Base-by-base conservation (phyloP, 108 stramenopile species). In the Aurantiochytrium sp. region DNA sequence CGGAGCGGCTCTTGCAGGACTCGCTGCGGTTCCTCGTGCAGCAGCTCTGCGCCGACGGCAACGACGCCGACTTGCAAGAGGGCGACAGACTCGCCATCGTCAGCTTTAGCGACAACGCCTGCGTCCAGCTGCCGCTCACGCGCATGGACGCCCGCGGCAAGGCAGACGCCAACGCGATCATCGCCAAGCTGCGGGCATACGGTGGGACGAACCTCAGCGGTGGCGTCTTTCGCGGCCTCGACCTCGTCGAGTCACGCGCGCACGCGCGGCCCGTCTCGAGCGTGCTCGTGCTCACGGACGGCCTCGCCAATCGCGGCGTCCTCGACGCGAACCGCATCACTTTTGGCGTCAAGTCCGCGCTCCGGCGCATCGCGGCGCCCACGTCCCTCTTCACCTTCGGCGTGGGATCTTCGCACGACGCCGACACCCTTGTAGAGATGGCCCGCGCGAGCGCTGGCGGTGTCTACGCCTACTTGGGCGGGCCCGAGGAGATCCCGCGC, bases 251-350 rank as follows among this genome's bases (percentile, higher is more conserved):
- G 45, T 27, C 39, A 0, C 39, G 73, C 21, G 12, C 12, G 45
- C n/a, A 42, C 6, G 42, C 36, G 1, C 73, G 39, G 12, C 42
- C 36, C 27, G 36, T 81, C 39, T 6, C 73, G 27, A 81, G 73
- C 45, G 73, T 48, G n/a, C 42, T 81, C 45, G 42, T 81, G 10
- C 73, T 81, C 39, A 81, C 73, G 19, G 73, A 81, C 45, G 73
- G 73, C 6, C 45, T 81, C 45, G 39, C 73, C 39, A 81, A 81
- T 24, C 39, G 73, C 50, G 73, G 73, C 27, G 45, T 81, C 42
- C 45, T 81, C n/a, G 73, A 81, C 24, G 73, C 42, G 17, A 30
- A 6, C 6, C 42, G 42, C 1, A 5, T 81, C 0, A 17, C n/a
- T n/a, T 15, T 24, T 27, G 73, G 73, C 73, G 73, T 81, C 24